Evolutionary conservation across 345 rosid species (phyloP), one percentile per base, ranked within the genome.

Genomic region (Eucalyptus regnans): DNA sequence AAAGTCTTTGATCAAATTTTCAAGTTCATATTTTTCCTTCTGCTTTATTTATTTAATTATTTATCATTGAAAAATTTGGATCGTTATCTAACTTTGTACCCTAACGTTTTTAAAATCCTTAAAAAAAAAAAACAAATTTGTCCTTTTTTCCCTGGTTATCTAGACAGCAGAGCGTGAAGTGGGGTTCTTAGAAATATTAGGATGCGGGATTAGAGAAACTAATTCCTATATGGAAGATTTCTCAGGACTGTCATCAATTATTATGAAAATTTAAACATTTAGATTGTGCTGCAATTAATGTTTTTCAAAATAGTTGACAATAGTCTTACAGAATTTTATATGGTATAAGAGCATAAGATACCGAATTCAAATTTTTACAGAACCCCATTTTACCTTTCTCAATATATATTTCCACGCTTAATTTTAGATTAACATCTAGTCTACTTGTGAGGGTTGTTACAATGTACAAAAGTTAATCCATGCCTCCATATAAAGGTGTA

Each of bases 221-320:
- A 76, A 10, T 37, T 37, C 23, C 23, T 20, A 6, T 20, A 20
- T 5, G 15, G 23, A 41, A 41, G 15, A 76, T 76, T 10, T 37
- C 23, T 12, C 4, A 0, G 13, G 27, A 20, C 7, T 4, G 9
- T 4, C 20, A 6, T 31, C 1, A 18, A 33, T 3, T 33, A 15
- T 17, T 41, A 7, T 10, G 7, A 37, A 71, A 37, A 37, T 9
- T 18, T 71, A 71, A 18, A 41, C 14, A 9, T 18, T 9, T 18
- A 37, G 25, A 7, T 37, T 5, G 27, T 9, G 27, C 14, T 3
- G 12, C 23, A 9, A 37, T 18, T 20, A 37, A 76, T 20, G 48
- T 76, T 41, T 76, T 76, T 76, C 12, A 37, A 76, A 37, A 41
- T 3, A 41, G 9, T 22, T 11, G 1, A 8, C 23, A 68, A 31